Evolutionary conservation across 2,329 filamentous ascomycete species (phyloP).

Genomic region (Exophiala mesophila): DNA sequence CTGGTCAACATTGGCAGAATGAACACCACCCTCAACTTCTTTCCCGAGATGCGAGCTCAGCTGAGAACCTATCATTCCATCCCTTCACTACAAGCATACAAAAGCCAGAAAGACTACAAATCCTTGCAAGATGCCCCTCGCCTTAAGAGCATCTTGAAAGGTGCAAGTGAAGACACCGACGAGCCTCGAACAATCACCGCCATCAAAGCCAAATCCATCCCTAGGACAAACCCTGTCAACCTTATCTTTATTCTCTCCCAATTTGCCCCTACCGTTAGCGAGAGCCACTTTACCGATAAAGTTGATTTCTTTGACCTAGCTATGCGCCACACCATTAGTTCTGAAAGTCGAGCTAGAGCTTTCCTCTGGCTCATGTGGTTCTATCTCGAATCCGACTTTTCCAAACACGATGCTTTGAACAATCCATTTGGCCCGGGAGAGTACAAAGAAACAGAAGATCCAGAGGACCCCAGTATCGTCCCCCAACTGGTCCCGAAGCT

Average conservation of each 20-base stretch:
- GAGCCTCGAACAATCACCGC: conserved; percentile 82
- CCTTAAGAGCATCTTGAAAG: conserved; percentile 94
- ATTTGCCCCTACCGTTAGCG: conserved; percentile 84
- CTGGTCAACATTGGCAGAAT: conserved; percentile 96
- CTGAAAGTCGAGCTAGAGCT: conserved; percentile 73
- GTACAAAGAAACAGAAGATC: conserved; percentile 23
- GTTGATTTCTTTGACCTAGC: conserved; percentile 95
- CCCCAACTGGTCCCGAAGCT: conserved; percentile 46
- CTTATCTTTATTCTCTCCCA: conserved; percentile 92
- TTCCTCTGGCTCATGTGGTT: conserved; percentile 99
- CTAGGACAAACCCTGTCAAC: conserved; percentile 94
- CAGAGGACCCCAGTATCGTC: conserved; percentile 37
- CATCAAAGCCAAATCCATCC: conserved; percentile 63
- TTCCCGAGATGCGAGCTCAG: conserved; percentile 98
- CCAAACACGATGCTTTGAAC: conserved; percentile 75
- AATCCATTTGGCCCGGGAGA: conserved; percentile 75
- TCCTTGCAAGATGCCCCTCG: conserved; percentile 94
- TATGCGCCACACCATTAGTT: conserved; percentile 81
- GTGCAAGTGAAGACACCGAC: conserved; percentile 82
- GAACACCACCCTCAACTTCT: conserved; percentile 99
- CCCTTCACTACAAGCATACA: conserved; percentile 87
- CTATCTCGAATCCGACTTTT: conserved; percentile 85
- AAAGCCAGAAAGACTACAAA: conserved; percentile 95
- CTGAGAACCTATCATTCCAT: conserved; percentile 97
- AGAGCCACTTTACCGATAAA: conserved; percentile 78